A percentile compares a stretch with the other conserved stretches of the same genome.
Conservation (phyloP, 768 basidiomycete genomes). For the Trametes elegans region DNA sequence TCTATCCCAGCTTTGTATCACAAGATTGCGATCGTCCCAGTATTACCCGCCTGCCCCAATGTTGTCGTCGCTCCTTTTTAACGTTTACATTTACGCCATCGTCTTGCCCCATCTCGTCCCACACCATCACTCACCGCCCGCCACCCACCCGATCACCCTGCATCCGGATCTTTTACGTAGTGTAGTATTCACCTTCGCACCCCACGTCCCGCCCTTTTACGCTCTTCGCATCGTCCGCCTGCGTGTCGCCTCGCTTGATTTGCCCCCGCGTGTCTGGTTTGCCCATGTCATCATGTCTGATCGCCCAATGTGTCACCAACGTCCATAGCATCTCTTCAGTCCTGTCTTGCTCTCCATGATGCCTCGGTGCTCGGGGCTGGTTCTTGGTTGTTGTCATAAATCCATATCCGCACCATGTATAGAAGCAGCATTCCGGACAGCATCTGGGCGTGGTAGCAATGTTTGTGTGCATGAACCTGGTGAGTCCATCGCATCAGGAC, state of each 20-base stretch:
- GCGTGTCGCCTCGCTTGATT: conserved; percentile 9
- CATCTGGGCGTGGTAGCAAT: no score
- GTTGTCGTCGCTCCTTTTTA: conserved; percentile 18
- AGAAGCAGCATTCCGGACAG: no score
- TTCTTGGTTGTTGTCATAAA: no score
- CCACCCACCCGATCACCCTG: neutral
- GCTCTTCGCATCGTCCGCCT: conserved; percentile 8
- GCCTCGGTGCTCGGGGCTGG: no score
- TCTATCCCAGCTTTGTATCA: conserved; percentile 9
- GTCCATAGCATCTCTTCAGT: no score
- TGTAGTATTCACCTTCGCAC: conserved; percentile 21
- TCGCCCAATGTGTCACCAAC: no score
- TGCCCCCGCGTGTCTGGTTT: neutral
- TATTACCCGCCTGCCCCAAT: no score
- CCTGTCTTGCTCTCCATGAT: no score
- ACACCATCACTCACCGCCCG: neutral
- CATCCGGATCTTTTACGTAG: conserved; percentile 22
- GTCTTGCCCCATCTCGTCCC: neutral
- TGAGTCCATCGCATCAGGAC: no score
- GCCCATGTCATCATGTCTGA: neutral
- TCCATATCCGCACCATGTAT: no score
- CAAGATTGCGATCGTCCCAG: conserved; percentile 15
- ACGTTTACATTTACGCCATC: conserved; percentile 9
- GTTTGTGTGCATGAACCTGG: no score
- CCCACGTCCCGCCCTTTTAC: neutral